Base-by-base conservation (phyloP, 2,329 filamentous ascomycete species). In the Periconia sp. region DNA sequence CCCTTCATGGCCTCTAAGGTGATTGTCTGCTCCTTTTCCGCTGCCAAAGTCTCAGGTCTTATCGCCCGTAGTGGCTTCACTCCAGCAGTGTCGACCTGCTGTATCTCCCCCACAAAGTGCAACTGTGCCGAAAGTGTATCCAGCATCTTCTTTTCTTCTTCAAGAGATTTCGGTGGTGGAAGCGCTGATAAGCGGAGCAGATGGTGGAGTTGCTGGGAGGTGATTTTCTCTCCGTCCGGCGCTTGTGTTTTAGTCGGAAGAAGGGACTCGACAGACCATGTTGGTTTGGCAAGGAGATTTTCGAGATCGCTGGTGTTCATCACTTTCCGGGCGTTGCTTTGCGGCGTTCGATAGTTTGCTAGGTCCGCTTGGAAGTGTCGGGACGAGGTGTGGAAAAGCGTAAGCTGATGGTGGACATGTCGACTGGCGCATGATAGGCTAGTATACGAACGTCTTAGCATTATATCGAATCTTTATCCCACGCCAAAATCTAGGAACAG, bases 151-250 rank as follows among this genome's bases (percentile, higher is more conserved):
- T 74, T 60, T 66, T 95, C 87, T 57, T 91, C 85, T 37, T 76
- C 76, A 2, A 74, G 53, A 2, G 77, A 77, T 13, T 77, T 72
- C 0, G 92, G 91, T 1, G 79, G 79, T 0, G 92, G 91, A 0
- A 99, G 85, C 11, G 92, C 92, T 4, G 92, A 95, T 26, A 97
- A 85, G 13, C 89, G 88, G 24, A 96, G 85, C 8, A 97, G 84
- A 68, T 96, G 92, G 57, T 83, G 84, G 0, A 97, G 80, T 66
- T 90, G 85, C 31, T 82, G 66, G 1, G 83, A 74, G 0, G 86
- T 84, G 49, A 95, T 79, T 43, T 46, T 65, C 26, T 68, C 66
- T 1, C 61, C 52, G 13, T 65, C 48, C 33, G 61, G 31, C n/a
- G 69, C 25, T 31, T 56, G 36, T 2, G 51, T 44, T 32, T 68